Evolutionary conservation across 2,329 filamentous ascomycete genomes (phyloP), one percentile per base, ranked within the genome.

Genomic region (Aspergillus novofumigatus): DNA sequence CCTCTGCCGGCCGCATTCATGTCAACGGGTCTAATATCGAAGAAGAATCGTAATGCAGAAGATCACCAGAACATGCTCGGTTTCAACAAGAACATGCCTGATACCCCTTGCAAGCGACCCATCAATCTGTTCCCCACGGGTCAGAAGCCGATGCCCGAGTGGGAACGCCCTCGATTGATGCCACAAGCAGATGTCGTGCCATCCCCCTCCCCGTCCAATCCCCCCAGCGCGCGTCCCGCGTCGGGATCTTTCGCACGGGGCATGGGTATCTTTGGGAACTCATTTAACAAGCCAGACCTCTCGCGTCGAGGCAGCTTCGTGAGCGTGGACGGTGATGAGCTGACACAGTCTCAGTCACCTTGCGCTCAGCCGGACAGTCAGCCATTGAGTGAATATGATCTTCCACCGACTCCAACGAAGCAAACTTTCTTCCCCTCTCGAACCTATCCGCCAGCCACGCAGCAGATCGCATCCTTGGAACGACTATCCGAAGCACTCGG

Each of bases 371-470:
- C 77, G 32, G 84, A 86, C 56, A 82, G 80, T 62, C 84, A 87
- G 64, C 73, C 77, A 4, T 80, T 81, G 53, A 79, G 76, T 20
- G 90, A 92, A 57, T 81, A 77, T 42, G 92, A 96, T 51, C 80
- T 93, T 56, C 92, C 93, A n/a, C 92, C 93, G 1, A 99, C 94
- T 1, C 94, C 94, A 0, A 97, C 94, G 0, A 97, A 96, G 74
- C 73, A 74, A 59, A 62, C 69, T 1, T 73, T 74, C 59, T 69
- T 73, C 51, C 69, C 72, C 17, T 73, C 71, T 42, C 65, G 70
- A 53, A 74, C 71, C 25, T 72, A 72, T 56, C 72, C 70, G 25
- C 69, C 70, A 1, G 51, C 67, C 11, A 62, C 69, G 6, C 69
- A 69, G 26, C 69, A 73, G 53, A 70, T 72, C 45, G 60, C 69